Evolutionary conservation across 2,329 filamentous ascomycete genomes (phyloP).

Genomic region (Talaromyces islandicus): DNA sequence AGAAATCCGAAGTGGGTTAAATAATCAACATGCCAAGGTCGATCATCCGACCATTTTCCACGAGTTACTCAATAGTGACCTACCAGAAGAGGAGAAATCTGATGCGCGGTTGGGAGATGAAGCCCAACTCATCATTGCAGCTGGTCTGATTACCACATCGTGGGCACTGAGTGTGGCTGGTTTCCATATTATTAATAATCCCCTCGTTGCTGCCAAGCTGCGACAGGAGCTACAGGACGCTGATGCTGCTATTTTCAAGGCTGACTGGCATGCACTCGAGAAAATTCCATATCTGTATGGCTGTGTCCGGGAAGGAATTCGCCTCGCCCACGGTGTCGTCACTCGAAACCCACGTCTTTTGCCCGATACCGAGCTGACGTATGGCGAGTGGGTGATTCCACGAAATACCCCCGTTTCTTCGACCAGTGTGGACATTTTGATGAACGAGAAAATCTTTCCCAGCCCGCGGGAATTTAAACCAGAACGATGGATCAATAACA

Average conservation of each 20-base stretch:
- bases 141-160: constrained; percentile 29
- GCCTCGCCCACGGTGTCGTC: constrained; percentile 3
- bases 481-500: constrained; percentile 28
- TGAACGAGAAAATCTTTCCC: constrained; percentile 15
- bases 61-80: constrained; percentile 20
- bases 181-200: constrained; percentile 18
- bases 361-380: constrained; percentile 1
- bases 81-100: constrained; percentile 30
- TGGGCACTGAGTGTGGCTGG: constrained; percentile 16
- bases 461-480: constrained; percentile 28
- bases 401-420: constrained; percentile 4
- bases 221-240: constrained; percentile 13
- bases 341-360: constrained; percentile 3
- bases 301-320: constrained; percentile 18
- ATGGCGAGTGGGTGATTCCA: constrained; percentile 4
- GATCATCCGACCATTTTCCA: constrained; percentile 23
- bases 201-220: constrained; percentile 12
- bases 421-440: constrained; percentile 5
- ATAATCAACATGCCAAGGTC: constrained; percentile 7
- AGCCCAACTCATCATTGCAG: constrained; percentile 21
- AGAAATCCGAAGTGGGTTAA: constrained; percentile 10
- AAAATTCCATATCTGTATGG: constrained; percentile 21
- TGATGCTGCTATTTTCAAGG: background rate
- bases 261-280: constrained; percentile 15
- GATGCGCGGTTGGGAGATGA: constrained; percentile 26